A percentile compares a stretch with the other conserved stretches of the same genome.
Evolutionary conservation across 2,329 filamentous ascomycete genomes (phyloP).

Genomic region (Hypoxylon sp.): DNA sequence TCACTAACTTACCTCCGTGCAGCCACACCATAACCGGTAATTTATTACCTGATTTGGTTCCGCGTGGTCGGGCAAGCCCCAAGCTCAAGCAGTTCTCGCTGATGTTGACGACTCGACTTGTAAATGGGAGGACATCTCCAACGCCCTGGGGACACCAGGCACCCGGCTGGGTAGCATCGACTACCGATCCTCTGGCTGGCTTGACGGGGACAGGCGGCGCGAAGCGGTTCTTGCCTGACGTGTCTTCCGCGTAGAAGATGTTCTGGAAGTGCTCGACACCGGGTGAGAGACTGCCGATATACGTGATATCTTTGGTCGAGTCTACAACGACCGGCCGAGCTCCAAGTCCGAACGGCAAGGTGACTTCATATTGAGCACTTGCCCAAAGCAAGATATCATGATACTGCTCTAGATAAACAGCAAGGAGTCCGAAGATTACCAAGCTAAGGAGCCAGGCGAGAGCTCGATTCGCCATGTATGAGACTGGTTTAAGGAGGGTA

Average conservation of each 20-base stretch:
- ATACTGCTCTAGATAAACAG: background rate
- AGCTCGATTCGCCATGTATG: background rate
- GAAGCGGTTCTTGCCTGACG: conserved; percentile 43
- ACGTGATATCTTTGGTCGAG: conserved; percentile 27
- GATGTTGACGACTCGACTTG: conserved; percentile 33
- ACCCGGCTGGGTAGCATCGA: conserved; percentile 42
- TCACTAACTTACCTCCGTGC: too few species aligned
- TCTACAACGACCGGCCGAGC: background rate
- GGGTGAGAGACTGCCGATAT: conserved; percentile 37
- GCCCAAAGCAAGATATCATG: background rate
- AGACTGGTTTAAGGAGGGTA: too few species aligned
- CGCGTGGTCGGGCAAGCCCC: conserved; percentile 34
- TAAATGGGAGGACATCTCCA: conserved; percentile 36
- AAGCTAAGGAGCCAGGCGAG: background rate
- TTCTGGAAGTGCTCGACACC: conserved; percentile 46
- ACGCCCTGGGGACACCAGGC: conserved; percentile 44
- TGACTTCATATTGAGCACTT: background rate
- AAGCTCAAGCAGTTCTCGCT: conserved; percentile 41
- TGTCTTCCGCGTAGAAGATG: conserved; percentile 45
- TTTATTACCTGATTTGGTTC: conserved; percentile 15
- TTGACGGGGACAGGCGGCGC: conserved; percentile 40
- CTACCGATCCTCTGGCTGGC: conserved; percentile 30
- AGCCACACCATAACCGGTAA: too few species aligned
- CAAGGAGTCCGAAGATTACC: background rate
- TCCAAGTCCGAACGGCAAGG: background rate